These are phyloP conservation scores for Phytophthora aleatoria DNA, from an alignment of 352 stramenopile species.

Conservation along the genomic window DNA sequence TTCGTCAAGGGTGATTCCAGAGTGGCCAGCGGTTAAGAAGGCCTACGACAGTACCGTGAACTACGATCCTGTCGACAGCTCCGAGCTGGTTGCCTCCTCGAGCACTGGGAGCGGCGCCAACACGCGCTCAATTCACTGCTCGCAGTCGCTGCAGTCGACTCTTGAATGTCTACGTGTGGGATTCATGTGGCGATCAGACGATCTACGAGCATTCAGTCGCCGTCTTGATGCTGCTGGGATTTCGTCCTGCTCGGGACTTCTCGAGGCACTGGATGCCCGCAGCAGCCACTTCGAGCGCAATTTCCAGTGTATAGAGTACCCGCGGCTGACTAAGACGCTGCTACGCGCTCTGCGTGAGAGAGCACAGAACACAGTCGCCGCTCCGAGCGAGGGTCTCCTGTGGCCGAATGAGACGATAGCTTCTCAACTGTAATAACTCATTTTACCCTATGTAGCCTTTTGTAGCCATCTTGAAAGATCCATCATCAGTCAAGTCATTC, in stretches of 20 bases:
- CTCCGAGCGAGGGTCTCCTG: background rate
- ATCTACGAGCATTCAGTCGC: slow-evolving; percentile 40
- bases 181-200: slow-evolving; percentile 49
- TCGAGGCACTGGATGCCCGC: slow-evolving; percentile 31
- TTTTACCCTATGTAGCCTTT: background rate
- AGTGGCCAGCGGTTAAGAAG: slow-evolving; percentile 45
- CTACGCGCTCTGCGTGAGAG: slow-evolving; percentile 34
- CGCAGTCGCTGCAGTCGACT: slow-evolving; percentile 28
- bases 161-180: slow-evolving; percentile 42
- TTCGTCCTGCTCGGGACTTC: slow-evolving; percentile 48
- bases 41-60: slow-evolving; percentile 20
- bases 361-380: background rate
- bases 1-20: slow-evolving; percentile 33
- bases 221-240: slow-evolving; percentile 46
- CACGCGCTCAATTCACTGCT: slow-evolving; percentile 33
- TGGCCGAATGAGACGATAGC: no score
- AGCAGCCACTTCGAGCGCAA: slow-evolving; percentile 49
- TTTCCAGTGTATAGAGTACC: slow-evolving; percentile 54
- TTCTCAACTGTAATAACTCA: background rate
- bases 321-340: slow-evolving; percentile 55
- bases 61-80: slow-evolving; percentile 14
- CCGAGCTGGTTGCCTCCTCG: background rate
- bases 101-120: background rate
- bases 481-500: slow-evolving; percentile 7
- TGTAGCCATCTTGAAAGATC: slow-evolving; percentile 29